phyloP scores from a whole-genome alignment of 2,329 filamentous ascomycete genomes.

The Alternaria brassicicola region DNA sequence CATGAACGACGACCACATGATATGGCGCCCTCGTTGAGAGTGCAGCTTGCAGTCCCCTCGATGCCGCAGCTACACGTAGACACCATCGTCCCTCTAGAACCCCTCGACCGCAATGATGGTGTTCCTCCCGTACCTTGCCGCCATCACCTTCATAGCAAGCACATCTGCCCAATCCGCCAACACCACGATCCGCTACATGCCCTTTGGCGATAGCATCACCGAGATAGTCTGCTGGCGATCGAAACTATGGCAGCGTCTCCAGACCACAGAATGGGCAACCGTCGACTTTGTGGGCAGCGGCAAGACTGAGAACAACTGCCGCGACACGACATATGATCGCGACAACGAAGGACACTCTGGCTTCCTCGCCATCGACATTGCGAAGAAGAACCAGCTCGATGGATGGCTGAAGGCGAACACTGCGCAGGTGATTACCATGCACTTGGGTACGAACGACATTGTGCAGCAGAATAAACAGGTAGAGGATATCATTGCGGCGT shows the following conservation, averaged over 20 bases:
- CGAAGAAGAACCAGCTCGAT: constrained; percentile 51
- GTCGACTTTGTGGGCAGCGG: constrained; percentile 51
- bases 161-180: constrained; percentile 23
- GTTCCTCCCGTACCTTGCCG: constrained; percentile 22
- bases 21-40: neutral
- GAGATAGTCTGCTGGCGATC: constrained; percentile 55
- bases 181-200: constrained; percentile 46
- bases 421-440: constrained; percentile 56
- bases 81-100: neutral
- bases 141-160: constrained; percentile 13
- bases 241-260: constrained; percentile 52
- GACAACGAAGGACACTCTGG: constrained; percentile 55
- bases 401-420: constrained; percentile 53
- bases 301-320: constrained; percentile 43
- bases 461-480: constrained; percentile 48
- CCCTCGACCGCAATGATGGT: constrained; percentile 21
- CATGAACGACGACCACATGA: neutral
- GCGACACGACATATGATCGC: constrained; percentile 50
- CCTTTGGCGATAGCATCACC: constrained; percentile 55
- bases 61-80: neutral
- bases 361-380: constrained; percentile 54
- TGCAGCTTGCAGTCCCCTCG: no score
- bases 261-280: constrained; percentile 47
- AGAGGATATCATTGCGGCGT: constrained; percentile 50
- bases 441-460: constrained; percentile 54